Evolutionary conservation across 2,329 filamentous ascomycete genomes (phyloP), one percentile per base, ranked within the genome.

Genomic region (Trichoderma brevicompactum): DNA sequence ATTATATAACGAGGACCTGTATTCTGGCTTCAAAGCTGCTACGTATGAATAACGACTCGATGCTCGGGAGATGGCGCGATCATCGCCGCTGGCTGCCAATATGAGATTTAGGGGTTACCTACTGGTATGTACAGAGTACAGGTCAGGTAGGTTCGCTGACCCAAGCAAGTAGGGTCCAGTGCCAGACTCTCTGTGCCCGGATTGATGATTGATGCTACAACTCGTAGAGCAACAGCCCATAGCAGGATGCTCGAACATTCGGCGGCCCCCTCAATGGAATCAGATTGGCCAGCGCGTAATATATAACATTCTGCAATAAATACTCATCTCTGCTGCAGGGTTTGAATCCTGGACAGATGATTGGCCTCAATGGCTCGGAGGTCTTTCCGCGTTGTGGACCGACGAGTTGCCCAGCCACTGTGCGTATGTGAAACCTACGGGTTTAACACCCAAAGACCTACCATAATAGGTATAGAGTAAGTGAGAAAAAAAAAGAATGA

Each of bases 211-310:
- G 23, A 32, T 56, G 38, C 23, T 36, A 10, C 9, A 34, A 12
- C 38, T 17, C 3, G 13, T 13, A 13, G 2, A 41, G 23, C 23
- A 17, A 6, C 6, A 17, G 2, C 40, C n/a, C 38, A 44, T 3
- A 32, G 38, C 40, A 13, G 15, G 23, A 13, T 19, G 38, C 36
- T 41, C 53, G 38, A 55, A 55, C 13, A 41, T 32, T 43, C 53
- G 43, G 28, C 40, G 23, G 43, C 40, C 53, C 53, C 53, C 53
- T 56, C 53, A 43, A 17, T 43, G n/a, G 40, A 38, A 44, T 43
- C n/a, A 15, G 17, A 28, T 41, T 43, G 53, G 44, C 56, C 56
- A 60, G 32, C 44, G 34, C 44, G 49, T 13, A 38, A 17, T 40
- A 28, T 28, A 28, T 28, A 28, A 38, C 56, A 17, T 60, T 46